Conservation (phyloP, 164 flowering plant genomes). For the Tetrastigma voinierianum region DNA sequence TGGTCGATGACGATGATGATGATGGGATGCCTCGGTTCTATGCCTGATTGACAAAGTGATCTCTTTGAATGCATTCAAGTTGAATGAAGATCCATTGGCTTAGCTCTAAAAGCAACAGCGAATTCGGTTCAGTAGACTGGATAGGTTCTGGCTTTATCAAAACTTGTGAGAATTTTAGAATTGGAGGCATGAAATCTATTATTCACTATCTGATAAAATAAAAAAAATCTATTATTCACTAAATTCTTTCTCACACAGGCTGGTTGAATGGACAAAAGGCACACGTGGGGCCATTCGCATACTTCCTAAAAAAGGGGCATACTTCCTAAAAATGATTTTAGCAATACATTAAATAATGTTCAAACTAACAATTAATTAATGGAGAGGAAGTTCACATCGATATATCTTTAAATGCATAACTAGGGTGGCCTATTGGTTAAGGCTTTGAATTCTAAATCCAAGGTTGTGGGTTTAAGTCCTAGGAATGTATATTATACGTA, state of each 20-base stretch:
- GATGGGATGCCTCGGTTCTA: constrained; percentile 79
- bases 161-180: constrained; percentile 61
- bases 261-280: constrained; percentile 48
- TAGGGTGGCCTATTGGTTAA: too few species aligned
- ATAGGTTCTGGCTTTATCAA: constrained; percentile 52
- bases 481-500: too few species aligned
- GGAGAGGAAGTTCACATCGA: too few species aligned
- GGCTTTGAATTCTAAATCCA: too few species aligned
- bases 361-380: too few species aligned
- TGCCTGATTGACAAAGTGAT: constrained; percentile 54
- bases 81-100: constrained; percentile 63
- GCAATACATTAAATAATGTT: too few species aligned
- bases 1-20: constrained; percentile 71
- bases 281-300: constrained; percentile 43
- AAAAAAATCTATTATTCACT: constrained; percentile 18
- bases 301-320: constrained; percentile 53
- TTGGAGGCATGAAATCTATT: constrained; percentile 43
- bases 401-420: too few species aligned
- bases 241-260: constrained; percentile 59
- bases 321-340: too few species aligned
- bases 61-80: constrained; percentile 52
- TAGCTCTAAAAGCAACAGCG: constrained; percentile 40
- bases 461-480: too few species aligned
- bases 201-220: too few species aligned
- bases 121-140: constrained; percentile 46